These are phyloP conservation scores for Blyttiomyces sp. DNA, from an alignment of 371 early-diverging fungal genomes.

Conservation along the genomic window DNA sequence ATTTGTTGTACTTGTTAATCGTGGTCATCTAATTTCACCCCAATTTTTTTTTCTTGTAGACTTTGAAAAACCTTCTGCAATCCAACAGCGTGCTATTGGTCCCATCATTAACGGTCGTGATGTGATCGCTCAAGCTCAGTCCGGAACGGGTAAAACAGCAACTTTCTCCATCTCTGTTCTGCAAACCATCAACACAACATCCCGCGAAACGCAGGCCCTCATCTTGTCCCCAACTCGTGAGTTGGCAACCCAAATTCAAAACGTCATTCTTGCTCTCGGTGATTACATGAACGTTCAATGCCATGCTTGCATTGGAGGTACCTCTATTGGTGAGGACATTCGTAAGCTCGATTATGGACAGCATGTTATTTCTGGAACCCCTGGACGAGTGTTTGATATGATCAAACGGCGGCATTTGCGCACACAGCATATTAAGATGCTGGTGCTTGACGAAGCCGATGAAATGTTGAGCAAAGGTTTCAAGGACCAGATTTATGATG, in stretches of 20 bases:
- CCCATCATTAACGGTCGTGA: slow-evolving; percentile 91
- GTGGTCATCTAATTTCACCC: neutral
- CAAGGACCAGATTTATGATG: slow-evolving; percentile 97
- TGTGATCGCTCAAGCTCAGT: slow-evolving; percentile 99
- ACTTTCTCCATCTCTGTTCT: slow-evolving; percentile 98
- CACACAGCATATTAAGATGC: slow-evolving; percentile 88
- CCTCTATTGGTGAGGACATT: slow-evolving; percentile 87
- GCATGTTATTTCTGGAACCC: slow-evolving; percentile 98
- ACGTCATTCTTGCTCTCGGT: slow-evolving; percentile 85
- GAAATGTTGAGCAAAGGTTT: slow-evolving; percentile 97
- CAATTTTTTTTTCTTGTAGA: slow-evolving; percentile 10
- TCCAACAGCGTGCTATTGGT: slow-evolving; percentile 96
- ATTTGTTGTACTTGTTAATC: neutral
- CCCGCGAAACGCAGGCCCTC: slow-evolving; percentile 91
- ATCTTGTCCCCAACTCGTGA: slow-evolving; percentile 98
- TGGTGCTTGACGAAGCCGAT: slow-evolving; percentile 99
- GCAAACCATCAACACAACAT: slow-evolving; percentile 83
- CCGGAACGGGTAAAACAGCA: slow-evolving; percentile 99
- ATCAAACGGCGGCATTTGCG: slow-evolving; percentile 85
- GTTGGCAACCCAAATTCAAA: slow-evolving; percentile 96
- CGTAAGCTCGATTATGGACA: slow-evolving; percentile 78
- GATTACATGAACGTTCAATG: slow-evolving; percentile 91
- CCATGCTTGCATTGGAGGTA: slow-evolving; percentile 98
- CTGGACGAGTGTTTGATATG: slow-evolving; percentile 99
- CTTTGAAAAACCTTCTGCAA: slow-evolving; percentile 90